phyloP scores from a whole-genome alignment of 352 stramenopile species.

The Pythium brassicae region DNA sequence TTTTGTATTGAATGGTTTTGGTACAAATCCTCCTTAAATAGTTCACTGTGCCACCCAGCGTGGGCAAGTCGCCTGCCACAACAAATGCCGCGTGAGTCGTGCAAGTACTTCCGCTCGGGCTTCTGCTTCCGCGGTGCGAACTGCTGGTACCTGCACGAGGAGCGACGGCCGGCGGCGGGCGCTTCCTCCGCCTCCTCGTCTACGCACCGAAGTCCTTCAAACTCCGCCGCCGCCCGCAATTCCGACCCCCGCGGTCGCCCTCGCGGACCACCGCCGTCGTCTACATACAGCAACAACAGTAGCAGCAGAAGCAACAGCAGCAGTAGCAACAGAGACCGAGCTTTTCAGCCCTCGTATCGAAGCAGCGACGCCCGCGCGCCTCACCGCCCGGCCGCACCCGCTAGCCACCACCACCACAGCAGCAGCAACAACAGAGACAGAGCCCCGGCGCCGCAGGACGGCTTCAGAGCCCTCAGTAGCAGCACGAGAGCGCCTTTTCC shows the following conservation, averaged over 20 bases:
- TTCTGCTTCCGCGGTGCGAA: conserved; percentile 2
- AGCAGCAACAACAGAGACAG: not conserved
- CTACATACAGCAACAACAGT: not conserved
- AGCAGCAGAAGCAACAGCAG: not conserved
- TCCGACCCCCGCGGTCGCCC: not conserved
- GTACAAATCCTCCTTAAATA: too few species aligned
- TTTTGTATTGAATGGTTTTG: too few species aligned
- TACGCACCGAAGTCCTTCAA: not conserved
- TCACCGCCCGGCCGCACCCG: too few species aligned
- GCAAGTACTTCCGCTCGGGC: conserved; percentile 8
- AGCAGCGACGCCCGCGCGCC: not conserved
- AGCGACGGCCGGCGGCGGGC: not conserved
- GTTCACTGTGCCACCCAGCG: too few species aligned
- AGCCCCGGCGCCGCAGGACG: not conserved
- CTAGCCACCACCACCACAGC: not conserved
- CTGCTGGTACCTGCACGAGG: conserved; percentile 12
- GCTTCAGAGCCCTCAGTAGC: not conserved
- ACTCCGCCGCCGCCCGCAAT: not conserved
- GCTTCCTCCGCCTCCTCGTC: not conserved
- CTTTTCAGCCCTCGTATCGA: not conserved
- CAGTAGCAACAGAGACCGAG: not conserved
- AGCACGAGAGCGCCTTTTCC: not conserved
- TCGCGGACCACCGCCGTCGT: too few species aligned
- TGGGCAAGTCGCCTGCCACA: too few species aligned
- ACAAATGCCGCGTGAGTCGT: not conserved